phyloP scores from a whole-genome alignment of 2,329 filamentous ascomycete genomes.

The Corinectria fuckeliana region DNA sequence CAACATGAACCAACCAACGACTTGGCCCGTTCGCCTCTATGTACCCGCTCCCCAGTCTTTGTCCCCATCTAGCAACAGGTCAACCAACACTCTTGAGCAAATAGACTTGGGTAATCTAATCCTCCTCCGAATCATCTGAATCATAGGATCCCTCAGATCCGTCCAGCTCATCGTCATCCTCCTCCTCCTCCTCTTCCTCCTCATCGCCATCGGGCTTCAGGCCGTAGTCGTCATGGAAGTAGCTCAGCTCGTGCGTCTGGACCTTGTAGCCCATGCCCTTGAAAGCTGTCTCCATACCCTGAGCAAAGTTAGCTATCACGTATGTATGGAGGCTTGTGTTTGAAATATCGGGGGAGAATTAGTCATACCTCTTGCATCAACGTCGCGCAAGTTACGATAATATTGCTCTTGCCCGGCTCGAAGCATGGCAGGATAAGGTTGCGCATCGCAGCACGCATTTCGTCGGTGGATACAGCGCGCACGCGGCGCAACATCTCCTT shows the following conservation, averaged over 20 bases:
- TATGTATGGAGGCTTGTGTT: background rate
- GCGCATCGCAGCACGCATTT: constrained; percentile 77
- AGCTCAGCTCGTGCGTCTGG: constrained; percentile 73
- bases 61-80: constrained; percentile 5
- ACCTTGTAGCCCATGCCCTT: constrained; percentile 79
- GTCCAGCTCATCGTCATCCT: constrained; percentile 45
- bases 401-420: constrained; percentile 77
- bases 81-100: background rate
- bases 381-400: constrained; percentile 87
- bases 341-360: background rate
- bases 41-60: constrained; percentile 1
- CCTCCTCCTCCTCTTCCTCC: constrained; percentile 57
- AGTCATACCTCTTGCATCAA: constrained; percentile 79
- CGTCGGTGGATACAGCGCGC: constrained; percentile 74
- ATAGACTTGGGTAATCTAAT: constrained; percentile 25
- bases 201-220: constrained; percentile 71
- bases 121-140: constrained; percentile 37
- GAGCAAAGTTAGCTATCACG: constrained; percentile 19
- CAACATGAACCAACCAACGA: background rate
- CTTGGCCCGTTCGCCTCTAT: constrained; percentile 8
- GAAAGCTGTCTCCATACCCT: constrained; percentile 81
- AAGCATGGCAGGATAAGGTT: constrained; percentile 83
- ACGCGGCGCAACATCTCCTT: constrained; percentile 79
- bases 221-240: constrained; percentile 92
- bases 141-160: constrained; percentile 42